These are phyloP conservation scores for Fusarium nygamai DNA, from an alignment of 2,329 filamentous ascomycete genomes.

Conservation along the genomic window DNA sequence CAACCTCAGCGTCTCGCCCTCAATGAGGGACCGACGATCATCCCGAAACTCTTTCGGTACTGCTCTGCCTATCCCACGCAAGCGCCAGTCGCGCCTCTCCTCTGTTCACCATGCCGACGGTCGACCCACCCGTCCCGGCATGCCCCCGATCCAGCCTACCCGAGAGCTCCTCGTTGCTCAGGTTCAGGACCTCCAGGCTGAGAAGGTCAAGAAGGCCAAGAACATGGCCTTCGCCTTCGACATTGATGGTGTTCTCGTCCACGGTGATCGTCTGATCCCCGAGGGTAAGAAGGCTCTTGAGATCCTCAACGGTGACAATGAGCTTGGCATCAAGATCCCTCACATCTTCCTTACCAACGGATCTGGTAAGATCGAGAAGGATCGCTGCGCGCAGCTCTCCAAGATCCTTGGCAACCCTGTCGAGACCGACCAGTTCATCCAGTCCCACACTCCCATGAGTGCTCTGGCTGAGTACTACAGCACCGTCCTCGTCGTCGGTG, in stretches of 20 bases:
- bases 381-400: conserved; percentile 80
- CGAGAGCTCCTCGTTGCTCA: conserved; percentile 76
- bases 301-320: conserved; percentile 75
- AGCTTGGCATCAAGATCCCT: conserved; percentile 83
- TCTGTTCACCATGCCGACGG: conserved; percentile 64
- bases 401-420: conserved; percentile 50
- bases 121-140: conserved; percentile 61
- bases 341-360: conserved; percentile 95
- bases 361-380: conserved; percentile 88
- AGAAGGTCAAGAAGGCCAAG: conserved; percentile 76
- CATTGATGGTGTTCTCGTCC: conserved; percentile 90
- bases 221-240: conserved; percentile 84
- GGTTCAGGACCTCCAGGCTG: conserved; percentile 72
- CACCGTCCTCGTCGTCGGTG: conserved; percentile 79
- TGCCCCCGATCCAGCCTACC: conserved; percentile 68
- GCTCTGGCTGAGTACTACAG: conserved; percentile 80
- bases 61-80: conserved; percentile 76
- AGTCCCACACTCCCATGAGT: conserved; percentile 83
- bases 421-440: conserved; percentile 69
- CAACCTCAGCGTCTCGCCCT: conserved; percentile 73
- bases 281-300: conserved; percentile 76
- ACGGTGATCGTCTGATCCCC: conserved; percentile 80
- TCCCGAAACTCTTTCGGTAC: conserved; percentile 82
- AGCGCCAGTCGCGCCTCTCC: conserved; percentile 74
- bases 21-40: conserved; percentile 71